Conservation (phyloP, 129 eudicot genomes). For the Tanacetum coccineum region DNA sequence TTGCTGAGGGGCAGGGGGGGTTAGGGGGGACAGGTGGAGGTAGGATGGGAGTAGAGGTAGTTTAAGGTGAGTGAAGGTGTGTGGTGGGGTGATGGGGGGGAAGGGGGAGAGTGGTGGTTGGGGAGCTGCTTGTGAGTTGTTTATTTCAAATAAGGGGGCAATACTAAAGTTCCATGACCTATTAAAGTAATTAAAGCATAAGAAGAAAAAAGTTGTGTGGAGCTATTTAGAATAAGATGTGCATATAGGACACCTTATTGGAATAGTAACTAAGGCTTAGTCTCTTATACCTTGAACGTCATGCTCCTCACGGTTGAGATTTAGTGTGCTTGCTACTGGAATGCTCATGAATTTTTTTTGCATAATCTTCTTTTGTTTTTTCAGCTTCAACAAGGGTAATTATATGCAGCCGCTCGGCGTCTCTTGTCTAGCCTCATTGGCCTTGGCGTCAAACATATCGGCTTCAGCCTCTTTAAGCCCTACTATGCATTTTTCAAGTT, state of each 20-base stretch:
- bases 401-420: constrained; percentile 69
- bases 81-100: too few relatives aligned
- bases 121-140: too few relatives aligned
- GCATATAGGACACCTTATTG: constrained; percentile 8
- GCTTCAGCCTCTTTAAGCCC: constrained; percentile 85
- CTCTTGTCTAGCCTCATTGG: constrained; percentile 75
- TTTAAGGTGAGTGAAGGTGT: too few relatives aligned
- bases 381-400: constrained; percentile 72
- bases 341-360: constrained; percentile 52
- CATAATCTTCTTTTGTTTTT: constrained; percentile 79
- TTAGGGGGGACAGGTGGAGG: too few relatives aligned
- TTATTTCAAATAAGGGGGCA: too few relatives aligned
- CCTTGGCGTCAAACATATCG: constrained; percentile 78
- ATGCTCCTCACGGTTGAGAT: constrained; percentile 39
- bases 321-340: constrained; percentile 58
- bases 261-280: not conserved
- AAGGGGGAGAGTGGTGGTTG: too few relatives aligned
- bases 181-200: too few relatives aligned
- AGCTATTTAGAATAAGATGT: constrained; percentile 1
- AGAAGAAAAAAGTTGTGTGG: too few relatives aligned
- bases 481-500: constrained; percentile 69
- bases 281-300: constrained; percentile 42
- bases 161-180: too few relatives aligned
- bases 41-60: too few relatives aligned
- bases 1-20: too few relatives aligned